Conservation (phyloP, 352 stramenopile species). For the Paralagenidium karlingii region DNA sequence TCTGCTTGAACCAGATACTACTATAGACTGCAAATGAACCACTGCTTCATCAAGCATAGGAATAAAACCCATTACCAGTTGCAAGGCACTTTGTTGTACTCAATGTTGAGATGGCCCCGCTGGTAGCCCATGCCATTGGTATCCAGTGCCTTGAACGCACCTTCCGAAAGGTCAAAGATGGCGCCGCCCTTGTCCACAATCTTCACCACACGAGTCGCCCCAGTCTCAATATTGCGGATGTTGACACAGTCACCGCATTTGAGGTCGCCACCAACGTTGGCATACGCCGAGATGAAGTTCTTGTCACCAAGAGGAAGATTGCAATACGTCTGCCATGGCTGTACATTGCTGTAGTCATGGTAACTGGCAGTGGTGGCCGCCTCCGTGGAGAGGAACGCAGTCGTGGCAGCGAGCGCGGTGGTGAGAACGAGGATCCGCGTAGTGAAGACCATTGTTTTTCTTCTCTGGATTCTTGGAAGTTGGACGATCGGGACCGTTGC, state of each 20-base stretch:
- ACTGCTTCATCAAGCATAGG: no score
- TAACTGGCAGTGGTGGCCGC: constrained; percentile 1
- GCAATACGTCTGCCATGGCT: background rate
- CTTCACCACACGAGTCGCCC: background rate
- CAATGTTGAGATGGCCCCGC: background rate
- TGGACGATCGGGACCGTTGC: no score
- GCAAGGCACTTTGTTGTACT: background rate
- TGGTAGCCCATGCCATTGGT: background rate
- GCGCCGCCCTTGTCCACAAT: background rate
- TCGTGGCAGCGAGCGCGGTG: no score
- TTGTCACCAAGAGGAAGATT: background rate
- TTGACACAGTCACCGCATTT: constrained; percentile 2
- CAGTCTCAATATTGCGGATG: background rate
- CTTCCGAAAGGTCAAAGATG: background rate
- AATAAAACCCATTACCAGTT: no score
- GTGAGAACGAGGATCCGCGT: no score
- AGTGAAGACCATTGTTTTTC: no score
- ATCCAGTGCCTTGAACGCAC: constrained; percentile 1
- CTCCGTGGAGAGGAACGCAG: no score
- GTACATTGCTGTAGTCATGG: constrained; percentile 1
- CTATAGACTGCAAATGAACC: no score
- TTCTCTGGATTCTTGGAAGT: no score
- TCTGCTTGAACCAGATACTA: no score
- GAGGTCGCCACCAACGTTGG: constrained; percentile 1
- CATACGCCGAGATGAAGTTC: background rate